Base-by-base conservation (phyloP, 441 rosid genomes). In the Corymbia citriodora region DNA sequence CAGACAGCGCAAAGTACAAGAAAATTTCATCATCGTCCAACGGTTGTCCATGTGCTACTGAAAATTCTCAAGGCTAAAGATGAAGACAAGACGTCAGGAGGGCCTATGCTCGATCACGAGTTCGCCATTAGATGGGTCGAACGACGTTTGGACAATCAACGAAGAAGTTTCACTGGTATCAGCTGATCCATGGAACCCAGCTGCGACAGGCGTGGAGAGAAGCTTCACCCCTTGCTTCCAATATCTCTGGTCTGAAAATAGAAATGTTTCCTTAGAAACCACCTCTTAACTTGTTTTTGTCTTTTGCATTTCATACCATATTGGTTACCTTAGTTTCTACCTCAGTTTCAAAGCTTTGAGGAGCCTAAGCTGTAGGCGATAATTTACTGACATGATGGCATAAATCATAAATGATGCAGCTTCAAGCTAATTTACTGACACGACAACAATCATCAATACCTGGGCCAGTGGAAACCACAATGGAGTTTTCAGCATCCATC, bases 221-320 rank as follows among this genome's bases (percentile, higher is more conserved):
- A 97, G 98, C 94, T 96, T 98, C 93, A 97, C 98, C 91, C 99
- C 99, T 96, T 98, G 99, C 94, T 96, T 98, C 99, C 97, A 94
- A 57, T 91, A 93, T 91, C 97, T 97, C 87, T 93, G 91, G 91
- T 94, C 99, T 98, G 89, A 59, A 68, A 10, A 54, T 36, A 87
- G 31, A 93, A 91, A 91, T 13, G 52, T 55, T 33, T 9, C 17
- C 45, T 55, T 87, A 52, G 16, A 87, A 59, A 87, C 85, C 52
- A 79, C 18, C 10, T 23, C 52, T 16, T 4, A 31, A 68, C 74
- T 23, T 40, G n/a, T 23, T 79, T 21, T 70, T 72, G 0, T 4
- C 55, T 19, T 87, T 54, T 15, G 23, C 53, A 29, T 55, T 33
- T 87, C n/a, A 8, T 33, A 45, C 91, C 88, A 7, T 12, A 72